phyloP scores from a whole-genome alignment of 257 asterid species.

The Mitragyna speciosa region DNA sequence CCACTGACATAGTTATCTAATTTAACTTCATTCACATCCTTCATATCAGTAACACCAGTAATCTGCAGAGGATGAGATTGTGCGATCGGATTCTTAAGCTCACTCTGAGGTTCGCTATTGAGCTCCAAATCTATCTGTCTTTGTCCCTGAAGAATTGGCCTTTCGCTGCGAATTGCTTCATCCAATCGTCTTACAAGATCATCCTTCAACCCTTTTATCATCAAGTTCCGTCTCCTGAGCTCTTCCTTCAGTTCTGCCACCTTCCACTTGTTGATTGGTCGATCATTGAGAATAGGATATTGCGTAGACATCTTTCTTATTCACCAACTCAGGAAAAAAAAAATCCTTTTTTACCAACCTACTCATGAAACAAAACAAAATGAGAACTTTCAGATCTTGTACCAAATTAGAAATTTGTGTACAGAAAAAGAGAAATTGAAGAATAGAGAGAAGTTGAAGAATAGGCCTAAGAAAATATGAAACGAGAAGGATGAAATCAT shows the following conservation, averaged over 20 bases:
- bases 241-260: conserved; percentile 42
- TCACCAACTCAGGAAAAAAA: background rate
- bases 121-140: background rate
- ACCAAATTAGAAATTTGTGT: background rate
- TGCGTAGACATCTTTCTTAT: conserved; percentile 29
- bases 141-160: conserved; percentile 20
- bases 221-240: conserved; percentile 40
- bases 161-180: conserved; percentile 35
- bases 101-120: conserved; percentile 12
- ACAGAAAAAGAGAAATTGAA: background rate
- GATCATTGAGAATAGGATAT: conserved; percentile 38
- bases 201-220: conserved; percentile 39
- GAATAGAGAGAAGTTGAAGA: too few relatives aligned
- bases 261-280: conserved; percentile 46
- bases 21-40: conserved; percentile 15
- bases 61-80: background rate
- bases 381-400: background rate
- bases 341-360: background rate
- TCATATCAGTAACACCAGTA: conserved; percentile 6
- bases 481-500: background rate
- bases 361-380: background rate
- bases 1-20: conserved; percentile 1
- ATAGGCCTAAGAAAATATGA: background rate
- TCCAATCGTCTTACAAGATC: conserved; percentile 38
- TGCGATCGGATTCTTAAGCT: background rate